Percentiles rank a stretch among this genome's conserved stretches.
phyloP scores from a whole-genome alignment of 441 rosid species.

The Daphne laureola region DNA sequence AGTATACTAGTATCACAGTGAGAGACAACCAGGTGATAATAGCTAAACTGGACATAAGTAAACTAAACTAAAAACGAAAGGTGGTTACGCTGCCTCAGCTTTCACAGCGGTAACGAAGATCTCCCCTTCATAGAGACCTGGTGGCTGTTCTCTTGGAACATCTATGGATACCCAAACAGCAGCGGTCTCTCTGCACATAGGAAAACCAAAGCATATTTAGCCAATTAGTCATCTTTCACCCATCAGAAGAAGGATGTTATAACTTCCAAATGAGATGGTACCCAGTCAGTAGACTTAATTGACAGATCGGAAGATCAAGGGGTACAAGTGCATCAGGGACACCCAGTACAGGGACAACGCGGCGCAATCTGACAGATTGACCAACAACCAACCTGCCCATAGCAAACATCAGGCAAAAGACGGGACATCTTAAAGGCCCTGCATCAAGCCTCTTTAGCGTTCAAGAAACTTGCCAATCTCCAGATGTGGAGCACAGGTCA shows the following conservation, averaged over 20 bases:
- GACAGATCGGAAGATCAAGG: constrained; percentile 67
- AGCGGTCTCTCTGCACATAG: constrained; percentile 67
- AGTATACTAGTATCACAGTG: background rate
- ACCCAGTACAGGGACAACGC: constrained; percentile 78
- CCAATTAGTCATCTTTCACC: constrained; percentile 11
- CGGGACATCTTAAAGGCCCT: constrained; percentile 4
- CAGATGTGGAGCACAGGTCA: constrained; percentile 71
- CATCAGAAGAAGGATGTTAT: constrained; percentile 6
- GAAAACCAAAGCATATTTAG: constrained; percentile 18
- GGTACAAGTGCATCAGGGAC: constrained; percentile 98
- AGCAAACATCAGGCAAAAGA: constrained; percentile 17
- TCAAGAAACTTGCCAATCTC: constrained; percentile 58
- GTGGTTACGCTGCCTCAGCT: constrained; percentile 49
- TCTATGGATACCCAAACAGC: constrained; percentile 89
- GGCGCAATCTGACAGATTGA: constrained; percentile 58
- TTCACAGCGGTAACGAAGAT: constrained; percentile 60
- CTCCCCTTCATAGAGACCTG: constrained; percentile 92
- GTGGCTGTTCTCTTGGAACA: constrained; percentile 75
- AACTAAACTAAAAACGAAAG: constrained; percentile 13
- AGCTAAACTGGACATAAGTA: constrained; percentile 8
- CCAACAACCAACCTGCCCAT: constrained; percentile 67
- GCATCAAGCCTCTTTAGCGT: constrained; percentile 16
- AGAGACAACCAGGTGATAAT: constrained; percentile 2
- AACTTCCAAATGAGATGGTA: constrained; percentile 25
- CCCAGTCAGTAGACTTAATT: constrained; percentile 81